phyloP scores from a whole-genome alignment of 2,329 filamentous ascomycete genomes.

The Cladosporium sp. region DNA sequence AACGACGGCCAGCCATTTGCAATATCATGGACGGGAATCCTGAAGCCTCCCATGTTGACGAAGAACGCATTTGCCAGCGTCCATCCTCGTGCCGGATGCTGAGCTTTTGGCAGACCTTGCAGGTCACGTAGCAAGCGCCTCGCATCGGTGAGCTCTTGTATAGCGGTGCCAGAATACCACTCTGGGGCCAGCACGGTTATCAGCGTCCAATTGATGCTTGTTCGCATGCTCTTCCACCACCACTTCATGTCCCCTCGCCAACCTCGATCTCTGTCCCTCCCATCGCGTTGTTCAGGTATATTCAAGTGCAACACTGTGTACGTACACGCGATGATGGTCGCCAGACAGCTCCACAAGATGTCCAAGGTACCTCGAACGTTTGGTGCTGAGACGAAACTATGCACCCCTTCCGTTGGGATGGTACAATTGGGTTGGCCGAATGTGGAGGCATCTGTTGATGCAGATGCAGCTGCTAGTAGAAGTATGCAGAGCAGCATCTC shows the following conservation, averaged over 20 bases:
- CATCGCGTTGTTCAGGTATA: slow-evolving; percentile 29
- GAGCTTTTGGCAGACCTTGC: not conserved
- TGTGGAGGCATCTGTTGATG: not conserved
- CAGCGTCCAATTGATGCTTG: slow-evolving; percentile 11
- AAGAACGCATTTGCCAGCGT: slow-evolving; percentile 37
- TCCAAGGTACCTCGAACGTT: slow-evolving; percentile 35
- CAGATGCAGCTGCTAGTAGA: not conserved
- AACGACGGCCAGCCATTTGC: not conserved
- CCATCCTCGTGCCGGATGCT: slow-evolving; percentile 24
- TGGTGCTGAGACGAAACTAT: slow-evolving; percentile 18
- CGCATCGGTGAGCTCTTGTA: slow-evolving; percentile 10
- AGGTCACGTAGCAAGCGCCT: not conserved
- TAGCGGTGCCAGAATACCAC: not conserved
- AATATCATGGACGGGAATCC: not conserved
- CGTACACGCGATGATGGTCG: slow-evolving; percentile 37
- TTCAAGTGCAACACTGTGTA: slow-evolving; percentile 45
- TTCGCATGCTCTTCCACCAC: slow-evolving; percentile 4
- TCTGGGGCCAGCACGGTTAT: slow-evolving; percentile 17
- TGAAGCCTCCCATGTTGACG: slow-evolving; percentile 37
- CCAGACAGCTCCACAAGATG: slow-evolving; percentile 41
- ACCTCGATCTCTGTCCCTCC: not conserved
- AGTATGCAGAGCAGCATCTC: not conserved
- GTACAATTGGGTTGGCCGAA: slow-evolving; percentile 12
- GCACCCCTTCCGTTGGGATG: slow-evolving; percentile 3
- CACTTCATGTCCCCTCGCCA: slow-evolving; percentile 14